phyloP scores from a whole-genome alignment of 1,284 basidiomycete genomes.

The Mrakiaceae sp. region DNA sequence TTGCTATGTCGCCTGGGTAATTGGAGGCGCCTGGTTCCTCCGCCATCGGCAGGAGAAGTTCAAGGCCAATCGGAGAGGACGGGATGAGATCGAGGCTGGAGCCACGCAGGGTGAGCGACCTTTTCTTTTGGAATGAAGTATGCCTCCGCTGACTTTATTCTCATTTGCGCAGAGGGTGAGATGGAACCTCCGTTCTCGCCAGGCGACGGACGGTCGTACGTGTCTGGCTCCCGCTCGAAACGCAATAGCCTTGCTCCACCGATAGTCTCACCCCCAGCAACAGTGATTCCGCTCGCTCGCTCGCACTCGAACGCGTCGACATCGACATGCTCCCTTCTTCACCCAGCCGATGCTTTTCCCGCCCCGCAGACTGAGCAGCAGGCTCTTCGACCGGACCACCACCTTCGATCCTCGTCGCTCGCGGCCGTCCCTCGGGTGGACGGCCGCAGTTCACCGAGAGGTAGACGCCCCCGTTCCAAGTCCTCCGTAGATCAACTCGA shows the following conservation, averaged over 20 bases:
- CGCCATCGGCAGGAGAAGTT: conserved; percentile 34
- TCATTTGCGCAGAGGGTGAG: no score
- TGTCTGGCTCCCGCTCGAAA: background rate
- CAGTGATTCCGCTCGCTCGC: background rate
- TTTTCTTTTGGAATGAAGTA: no score
- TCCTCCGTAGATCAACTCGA: conserved; percentile 15
- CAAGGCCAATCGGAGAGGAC: conserved; percentile 8
- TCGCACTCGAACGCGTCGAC: background rate
- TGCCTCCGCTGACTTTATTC: no score
- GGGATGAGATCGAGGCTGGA: conserved; percentile 16
- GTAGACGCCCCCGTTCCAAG: background rate
- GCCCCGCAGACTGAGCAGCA: no score
- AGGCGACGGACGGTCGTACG: no score
- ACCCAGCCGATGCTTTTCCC: no score
- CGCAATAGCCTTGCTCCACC: background rate
- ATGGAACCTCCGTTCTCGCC: no score
- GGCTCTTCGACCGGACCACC: background rate
- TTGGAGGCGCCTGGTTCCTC: conserved; percentile 60
- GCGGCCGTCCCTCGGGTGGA: background rate
- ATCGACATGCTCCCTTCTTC: no score
- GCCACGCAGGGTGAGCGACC: no score
- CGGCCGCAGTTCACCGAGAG: no score
- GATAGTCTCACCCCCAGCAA: background rate
- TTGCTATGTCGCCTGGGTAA: conserved; percentile 65
- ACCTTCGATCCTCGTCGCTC: background rate